Evolutionary conservation across 2,329 filamentous ascomycete genomes (phyloP).

Genomic region (Bipolaris gigantea): DNA sequence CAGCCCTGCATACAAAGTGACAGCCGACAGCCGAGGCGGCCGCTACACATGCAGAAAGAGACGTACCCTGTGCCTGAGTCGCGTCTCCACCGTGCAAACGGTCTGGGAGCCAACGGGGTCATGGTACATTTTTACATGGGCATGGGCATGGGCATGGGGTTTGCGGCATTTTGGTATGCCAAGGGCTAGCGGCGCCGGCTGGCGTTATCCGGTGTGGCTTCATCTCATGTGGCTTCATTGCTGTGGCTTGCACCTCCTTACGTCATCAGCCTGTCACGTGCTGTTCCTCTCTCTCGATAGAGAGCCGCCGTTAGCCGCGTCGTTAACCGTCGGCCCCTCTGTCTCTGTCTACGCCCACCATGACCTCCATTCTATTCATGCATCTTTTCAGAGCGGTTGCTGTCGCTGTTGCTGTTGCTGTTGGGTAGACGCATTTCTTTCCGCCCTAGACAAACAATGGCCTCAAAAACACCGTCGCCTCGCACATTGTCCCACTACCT

Average conservation of each 20-base stretch:
- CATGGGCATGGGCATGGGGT: no score
- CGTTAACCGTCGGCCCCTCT: constrained; percentile 15
- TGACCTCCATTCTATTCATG: constrained; percentile 3
- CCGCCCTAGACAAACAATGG: constrained; percentile 30
- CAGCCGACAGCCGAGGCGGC: not conserved
- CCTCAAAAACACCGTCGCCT: constrained; percentile 34
- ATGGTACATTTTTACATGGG: constrained; percentile 10
- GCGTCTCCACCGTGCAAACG: constrained; percentile 11
- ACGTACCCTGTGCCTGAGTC: constrained; percentile 7
- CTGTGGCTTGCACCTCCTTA: not conserved
- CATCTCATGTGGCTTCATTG: not conserved
- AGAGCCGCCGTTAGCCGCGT: constrained; percentile 27
- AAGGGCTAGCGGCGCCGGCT: not conserved
- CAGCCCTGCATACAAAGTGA: not conserved
- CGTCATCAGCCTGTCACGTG: constrained; percentile 4
- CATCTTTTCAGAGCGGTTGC: not conserved
- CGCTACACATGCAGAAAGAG: constrained; percentile 3
- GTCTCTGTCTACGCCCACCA: constrained; percentile 8
- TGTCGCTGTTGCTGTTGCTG: no score
- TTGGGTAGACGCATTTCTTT: constrained; percentile 1
- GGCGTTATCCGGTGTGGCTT: no score
- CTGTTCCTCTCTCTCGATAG: not conserved
- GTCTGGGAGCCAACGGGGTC: constrained; percentile 7
- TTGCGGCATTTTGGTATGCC: not conserved
- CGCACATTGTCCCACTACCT: constrained; percentile 37